phyloP scores from a whole-genome alignment of 495 filamentous ascomycete genomes.

The Tuber melanosporum region DNA sequence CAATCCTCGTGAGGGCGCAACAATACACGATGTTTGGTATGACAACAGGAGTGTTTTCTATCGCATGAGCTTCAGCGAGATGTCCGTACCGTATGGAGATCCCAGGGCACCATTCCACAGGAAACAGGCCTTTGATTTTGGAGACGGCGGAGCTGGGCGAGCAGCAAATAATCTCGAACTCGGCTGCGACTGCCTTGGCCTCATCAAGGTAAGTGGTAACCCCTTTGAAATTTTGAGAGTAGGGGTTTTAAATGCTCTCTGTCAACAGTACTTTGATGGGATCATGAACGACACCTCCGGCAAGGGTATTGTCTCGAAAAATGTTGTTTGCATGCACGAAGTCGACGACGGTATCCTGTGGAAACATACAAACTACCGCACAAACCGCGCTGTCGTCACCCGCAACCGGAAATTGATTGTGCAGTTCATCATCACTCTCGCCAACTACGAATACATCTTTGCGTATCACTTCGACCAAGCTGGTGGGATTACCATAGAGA shows the following conservation, averaged over 20 bases:
- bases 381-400: conserved; percentile 54
- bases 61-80: conserved; percentile 63
- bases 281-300: conserved; percentile 54
- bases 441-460: conserved; percentile 73
- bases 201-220: conserved; percentile 46
- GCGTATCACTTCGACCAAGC: conserved; percentile 51
- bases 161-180: conserved; percentile 62
- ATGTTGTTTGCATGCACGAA: conserved; percentile 62
- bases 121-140: conserved; percentile 65
- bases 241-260: conserved; percentile 15
- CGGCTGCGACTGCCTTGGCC: conserved; percentile 63
- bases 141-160: conserved; percentile 59
- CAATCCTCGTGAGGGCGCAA: conserved; percentile 59
- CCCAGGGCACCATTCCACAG: conserved; percentile 61
- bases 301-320: conserved; percentile 51
- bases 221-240: background rate
- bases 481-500: conserved; percentile 49
- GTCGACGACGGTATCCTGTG: conserved; percentile 60
- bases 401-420: conserved; percentile 58
- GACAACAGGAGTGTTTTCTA: conserved; percentile 64
- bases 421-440: conserved; percentile 70
- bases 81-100: conserved; percentile 64
- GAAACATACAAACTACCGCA: conserved; percentile 64
- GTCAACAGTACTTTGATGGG: conserved; percentile 54
- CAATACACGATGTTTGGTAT: conserved; percentile 61